These are phyloP conservation scores for Erodium maritimum DNA, from an alignment of 345 rosid species.

Conservation along the genomic window DNA sequence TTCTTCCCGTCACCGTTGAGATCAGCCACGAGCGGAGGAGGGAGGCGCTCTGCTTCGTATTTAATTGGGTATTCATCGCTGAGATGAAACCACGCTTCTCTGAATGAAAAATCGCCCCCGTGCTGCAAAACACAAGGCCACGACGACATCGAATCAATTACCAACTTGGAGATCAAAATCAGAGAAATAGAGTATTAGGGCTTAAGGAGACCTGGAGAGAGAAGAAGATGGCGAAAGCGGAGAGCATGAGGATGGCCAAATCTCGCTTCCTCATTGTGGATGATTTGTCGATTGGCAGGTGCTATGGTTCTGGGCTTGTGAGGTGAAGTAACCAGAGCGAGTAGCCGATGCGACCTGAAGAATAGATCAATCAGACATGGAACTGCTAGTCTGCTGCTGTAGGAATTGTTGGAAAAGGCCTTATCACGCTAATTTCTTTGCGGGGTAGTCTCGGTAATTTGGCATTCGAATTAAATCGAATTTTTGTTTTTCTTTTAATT, in stretches of 20 bases:
- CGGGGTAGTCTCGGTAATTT: too few relatives aligned
- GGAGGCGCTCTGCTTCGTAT: conserved; percentile 84
- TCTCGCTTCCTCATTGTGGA: conserved; percentile 86
- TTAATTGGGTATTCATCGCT: conserved; percentile 77
- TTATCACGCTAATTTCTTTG: too few relatives aligned
- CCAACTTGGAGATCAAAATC: not conserved
- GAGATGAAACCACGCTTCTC: conserved; percentile 86
- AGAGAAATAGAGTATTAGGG: conserved; percentile 2
- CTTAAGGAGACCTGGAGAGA: conserved; percentile 66
- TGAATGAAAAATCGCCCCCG: conserved; percentile 93
- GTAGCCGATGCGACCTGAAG: too few relatives aligned
- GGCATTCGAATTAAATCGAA: too few relatives aligned
- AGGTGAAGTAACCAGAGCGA: too few relatives aligned
- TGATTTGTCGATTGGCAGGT: conserved; percentile 13
- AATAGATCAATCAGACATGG: too few relatives aligned
- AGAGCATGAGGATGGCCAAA: conserved; percentile 87
- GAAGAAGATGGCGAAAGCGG: conserved; percentile 95
- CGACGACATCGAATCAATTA: not conserved
- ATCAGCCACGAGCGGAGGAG: conserved; percentile 82
- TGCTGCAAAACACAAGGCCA: conserved; percentile 29
- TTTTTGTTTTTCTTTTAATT: too few relatives aligned
- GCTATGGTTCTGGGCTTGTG: conserved; percentile 1
- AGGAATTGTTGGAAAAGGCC: too few relatives aligned
- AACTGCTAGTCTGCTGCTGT: too few relatives aligned
- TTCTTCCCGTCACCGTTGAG: conserved; percentile 93